These are phyloP conservation scores for Acer campestre DNA, from an alignment of 345 rosid species.

Conservation along the genomic window DNA sequence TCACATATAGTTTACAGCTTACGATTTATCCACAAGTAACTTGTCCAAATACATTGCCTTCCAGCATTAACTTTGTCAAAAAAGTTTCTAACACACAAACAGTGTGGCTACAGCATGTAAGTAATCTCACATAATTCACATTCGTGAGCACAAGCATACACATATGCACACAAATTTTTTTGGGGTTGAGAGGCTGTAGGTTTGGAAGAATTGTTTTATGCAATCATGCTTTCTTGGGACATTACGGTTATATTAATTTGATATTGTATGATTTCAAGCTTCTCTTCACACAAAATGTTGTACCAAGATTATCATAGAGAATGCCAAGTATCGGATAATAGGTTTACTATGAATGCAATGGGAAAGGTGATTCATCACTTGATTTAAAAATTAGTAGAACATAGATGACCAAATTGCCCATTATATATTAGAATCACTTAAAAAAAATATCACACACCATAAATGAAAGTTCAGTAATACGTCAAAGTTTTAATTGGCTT, in stretches of 20 bases:
- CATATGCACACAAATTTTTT: no score
- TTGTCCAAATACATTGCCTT: not conserved
- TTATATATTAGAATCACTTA: not conserved
- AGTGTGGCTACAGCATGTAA: no score
- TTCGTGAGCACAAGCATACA: no score
- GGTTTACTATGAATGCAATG: not conserved
- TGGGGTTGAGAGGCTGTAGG: no score
- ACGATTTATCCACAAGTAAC: not conserved
- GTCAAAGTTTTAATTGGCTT: not conserved
- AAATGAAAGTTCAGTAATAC: not conserved
- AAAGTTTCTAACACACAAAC: not conserved
- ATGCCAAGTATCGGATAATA: not conserved
- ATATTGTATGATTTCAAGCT: conserved; percentile 9
- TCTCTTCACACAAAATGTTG: not conserved
- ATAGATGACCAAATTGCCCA: not conserved
- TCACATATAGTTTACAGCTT: not conserved
- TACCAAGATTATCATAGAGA: not conserved
- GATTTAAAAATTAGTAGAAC: not conserved
- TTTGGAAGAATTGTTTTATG: no score
- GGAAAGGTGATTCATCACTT: not conserved
- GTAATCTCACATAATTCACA: no score
- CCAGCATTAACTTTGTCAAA: not conserved
- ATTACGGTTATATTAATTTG: not conserved
- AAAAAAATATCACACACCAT: not conserved
- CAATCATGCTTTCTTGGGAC: not conserved